Evolutionary conservation across 2,329 filamentous ascomycete species (phyloP).

Genomic region (Pseudocercospora pini-densiflorae): DNA sequence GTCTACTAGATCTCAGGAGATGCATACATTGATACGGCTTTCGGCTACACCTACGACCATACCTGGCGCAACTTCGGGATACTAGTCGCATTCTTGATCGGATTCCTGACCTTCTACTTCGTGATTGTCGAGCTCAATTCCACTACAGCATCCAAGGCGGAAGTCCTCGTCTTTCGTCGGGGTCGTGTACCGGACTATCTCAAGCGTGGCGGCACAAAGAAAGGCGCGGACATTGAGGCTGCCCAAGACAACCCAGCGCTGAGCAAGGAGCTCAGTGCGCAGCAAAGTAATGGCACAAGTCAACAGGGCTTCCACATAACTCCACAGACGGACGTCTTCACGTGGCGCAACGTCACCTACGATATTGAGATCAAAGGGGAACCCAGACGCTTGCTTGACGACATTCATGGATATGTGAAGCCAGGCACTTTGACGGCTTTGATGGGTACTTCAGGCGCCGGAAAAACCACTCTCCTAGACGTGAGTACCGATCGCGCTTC

Average conservation of each 20-base stretch:
- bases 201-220: slow-evolving; percentile 36
- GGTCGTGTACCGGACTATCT: slow-evolving; percentile 50
- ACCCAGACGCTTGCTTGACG: slow-evolving; percentile 56
- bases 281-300: slow-evolving; percentile 29
- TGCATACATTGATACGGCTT: slow-evolving; percentile 38
- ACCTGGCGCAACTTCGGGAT: slow-evolving; percentile 69
- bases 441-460: slow-evolving; percentile 49
- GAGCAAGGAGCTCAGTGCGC: slow-evolving; percentile 33
- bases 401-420: slow-evolving; percentile 60
- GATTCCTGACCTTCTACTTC: slow-evolving; percentile 68
- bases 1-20: slow-evolving; percentile 37
- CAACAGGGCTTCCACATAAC: slow-evolving; percentile 45
- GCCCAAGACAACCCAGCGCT: slow-evolving; percentile 15
- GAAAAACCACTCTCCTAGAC: slow-evolving; percentile 65
- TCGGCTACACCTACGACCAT: slow-evolving; percentile 48
- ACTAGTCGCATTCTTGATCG: slow-evolving; percentile 65
- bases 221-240: slow-evolving; percentile 42
- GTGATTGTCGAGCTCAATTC: slow-evolving; percentile 68
- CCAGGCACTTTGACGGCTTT: slow-evolving; percentile 44
- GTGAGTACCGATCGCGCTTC: slow-evolving; percentile 19
- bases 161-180: slow-evolving; percentile 67
- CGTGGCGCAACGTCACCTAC: slow-evolving; percentile 61
- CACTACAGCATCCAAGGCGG: slow-evolving; percentile 64
- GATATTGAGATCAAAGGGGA: slow-evolving; percentile 59
- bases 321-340: slow-evolving; percentile 50